These are phyloP conservation scores for Lentithecium fluviatile DNA, from an alignment of 495 filamentous ascomycete genomes.

Conservation along the genomic window DNA sequence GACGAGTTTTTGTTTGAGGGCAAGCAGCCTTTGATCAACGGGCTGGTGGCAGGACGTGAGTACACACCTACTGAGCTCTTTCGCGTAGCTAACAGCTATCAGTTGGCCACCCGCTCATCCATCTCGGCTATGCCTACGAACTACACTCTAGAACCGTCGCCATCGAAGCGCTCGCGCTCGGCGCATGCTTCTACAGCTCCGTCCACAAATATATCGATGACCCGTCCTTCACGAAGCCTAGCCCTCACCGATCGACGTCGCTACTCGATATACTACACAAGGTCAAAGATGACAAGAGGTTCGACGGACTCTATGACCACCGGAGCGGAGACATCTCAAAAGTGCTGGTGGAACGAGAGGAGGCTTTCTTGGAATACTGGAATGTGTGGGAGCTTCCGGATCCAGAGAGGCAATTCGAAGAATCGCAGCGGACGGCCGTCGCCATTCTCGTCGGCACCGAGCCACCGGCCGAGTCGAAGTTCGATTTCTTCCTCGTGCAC, in stretches of 20 bases:
- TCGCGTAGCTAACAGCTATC: slow-evolving; percentile 8
- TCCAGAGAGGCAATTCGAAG: slow-evolving; percentile 67
- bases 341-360: slow-evolving; percentile 68
- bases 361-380: slow-evolving; percentile 78
- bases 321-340: slow-evolving; percentile 58
- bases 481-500: slow-evolving; percentile 86
- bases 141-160: slow-evolving; percentile 73
- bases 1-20: slow-evolving; percentile 73
- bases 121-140: slow-evolving; percentile 86
- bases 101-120: slow-evolving; percentile 84
- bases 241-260: slow-evolving; percentile 50
- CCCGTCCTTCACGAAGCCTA: slow-evolving; percentile 57
- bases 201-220: slow-evolving; percentile 79
- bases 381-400: slow-evolving; percentile 73
- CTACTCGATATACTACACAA: slow-evolving; percentile 65
- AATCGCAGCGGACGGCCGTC: slow-evolving; percentile 73
- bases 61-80: slow-evolving; percentile 23
- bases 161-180: slow-evolving; percentile 76
- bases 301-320: slow-evolving; percentile 60
- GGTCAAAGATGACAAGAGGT: slow-evolving; percentile 52
- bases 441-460: slow-evolving; percentile 67
- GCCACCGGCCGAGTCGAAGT: slow-evolving; percentile 54
- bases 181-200: slow-evolving; percentile 68
- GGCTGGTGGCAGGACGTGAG: slow-evolving; percentile 74
- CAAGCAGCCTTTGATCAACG: slow-evolving; percentile 73